These are phyloP conservation scores for Limonium bicolor DNA, from an alignment of 148 eudicot species.

Conservation along the genomic window DNA sequence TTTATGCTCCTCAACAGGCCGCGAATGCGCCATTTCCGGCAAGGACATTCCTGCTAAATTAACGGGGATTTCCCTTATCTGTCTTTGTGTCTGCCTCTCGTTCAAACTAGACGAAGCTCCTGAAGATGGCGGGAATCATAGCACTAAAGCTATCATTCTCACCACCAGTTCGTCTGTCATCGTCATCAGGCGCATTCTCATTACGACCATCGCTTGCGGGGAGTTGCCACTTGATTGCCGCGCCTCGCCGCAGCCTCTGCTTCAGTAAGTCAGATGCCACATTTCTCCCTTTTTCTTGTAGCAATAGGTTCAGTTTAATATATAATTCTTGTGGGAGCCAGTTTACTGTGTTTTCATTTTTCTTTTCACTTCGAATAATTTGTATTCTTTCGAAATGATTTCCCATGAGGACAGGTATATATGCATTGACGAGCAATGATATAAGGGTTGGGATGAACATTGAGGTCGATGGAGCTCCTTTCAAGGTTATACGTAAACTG, in stretches of 20 bases:
- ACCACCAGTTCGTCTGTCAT: constrained; percentile 7
- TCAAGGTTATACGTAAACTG: constrained; percentile 84
- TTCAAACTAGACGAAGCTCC: too few relatives aligned
- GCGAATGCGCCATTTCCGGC: too few relatives aligned
- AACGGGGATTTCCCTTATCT: too few relatives aligned
- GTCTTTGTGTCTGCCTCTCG: too few relatives aligned
- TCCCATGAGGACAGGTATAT: constrained; percentile 34
- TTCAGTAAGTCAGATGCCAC: constrained; percentile 15
- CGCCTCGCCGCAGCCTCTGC: constrained; percentile 26
- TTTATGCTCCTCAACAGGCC: too few relatives aligned
- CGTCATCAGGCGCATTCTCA: constrained; percentile 20
- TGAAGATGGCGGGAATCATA: constrained; percentile 40
- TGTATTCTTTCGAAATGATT: neutral
- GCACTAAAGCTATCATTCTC: constrained; percentile 16
- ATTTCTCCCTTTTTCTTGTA: too few relatives aligned
- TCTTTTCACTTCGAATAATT: neutral
- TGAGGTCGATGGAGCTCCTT: constrained; percentile 91
- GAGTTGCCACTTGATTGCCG: constrained; percentile 8
- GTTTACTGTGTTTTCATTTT: too few relatives aligned
- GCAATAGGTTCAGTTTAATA: too few relatives aligned
- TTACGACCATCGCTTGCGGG: constrained; percentile 10
- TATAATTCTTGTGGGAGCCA: too few relatives aligned
- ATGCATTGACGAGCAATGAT: constrained; percentile 76
- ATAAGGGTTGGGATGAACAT: constrained; percentile 75
- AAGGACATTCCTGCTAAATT: too few relatives aligned